Conservation (phyloP, 2,329 filamentous ascomycete species). For the Penicillium sp. region DNA sequence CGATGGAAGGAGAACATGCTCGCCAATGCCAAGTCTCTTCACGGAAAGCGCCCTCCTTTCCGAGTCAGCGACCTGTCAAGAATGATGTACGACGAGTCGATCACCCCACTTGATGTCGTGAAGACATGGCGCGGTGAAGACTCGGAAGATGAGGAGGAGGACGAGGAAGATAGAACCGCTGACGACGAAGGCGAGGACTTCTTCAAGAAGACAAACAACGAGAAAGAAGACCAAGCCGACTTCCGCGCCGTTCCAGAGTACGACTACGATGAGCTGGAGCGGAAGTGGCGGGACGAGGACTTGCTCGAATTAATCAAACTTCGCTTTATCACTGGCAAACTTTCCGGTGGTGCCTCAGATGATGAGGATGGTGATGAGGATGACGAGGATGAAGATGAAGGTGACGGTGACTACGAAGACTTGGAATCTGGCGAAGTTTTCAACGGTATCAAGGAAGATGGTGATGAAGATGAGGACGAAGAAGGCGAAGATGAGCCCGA, state of each 20-base stretch:
- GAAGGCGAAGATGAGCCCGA: constrained; percentile 52
- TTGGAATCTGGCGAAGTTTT: constrained; percentile 70
- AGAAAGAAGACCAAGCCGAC: constrained; percentile 56
- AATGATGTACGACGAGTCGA: constrained; percentile 80
- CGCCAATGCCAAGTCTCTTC: constrained; percentile 69
- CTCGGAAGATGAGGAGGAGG: constrained; percentile 57
- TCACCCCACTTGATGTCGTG: constrained; percentile 73
- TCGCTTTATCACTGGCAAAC: constrained; percentile 70
- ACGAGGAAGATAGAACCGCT: constrained; percentile 51
- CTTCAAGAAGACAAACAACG: constrained; percentile 56
- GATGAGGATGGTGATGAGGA: constrained; percentile 51
- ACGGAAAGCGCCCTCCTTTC: constrained; percentile 68
- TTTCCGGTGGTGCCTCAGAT: constrained; percentile 57
- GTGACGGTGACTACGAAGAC: constrained; percentile 81
- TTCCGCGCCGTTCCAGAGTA: constrained; percentile 75
- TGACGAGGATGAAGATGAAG: constrained; percentile 63
- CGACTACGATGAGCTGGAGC: constrained; percentile 75
- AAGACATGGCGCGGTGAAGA: constrained; percentile 73
- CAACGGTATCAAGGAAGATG: constrained; percentile 43
- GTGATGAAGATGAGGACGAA: constrained; percentile 48
- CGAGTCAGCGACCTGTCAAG: constrained; percentile 79
- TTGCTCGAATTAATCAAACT: constrained; percentile 71
- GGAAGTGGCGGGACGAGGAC: constrained; percentile 80
- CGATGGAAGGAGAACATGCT: constrained; percentile 88
- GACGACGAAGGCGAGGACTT: constrained; percentile 67